A percentile compares a stretch with the other conserved stretches of the same genome.
Conservation (phyloP, 2,329 filamentous ascomycete species). For the Penicillium sp. region DNA sequence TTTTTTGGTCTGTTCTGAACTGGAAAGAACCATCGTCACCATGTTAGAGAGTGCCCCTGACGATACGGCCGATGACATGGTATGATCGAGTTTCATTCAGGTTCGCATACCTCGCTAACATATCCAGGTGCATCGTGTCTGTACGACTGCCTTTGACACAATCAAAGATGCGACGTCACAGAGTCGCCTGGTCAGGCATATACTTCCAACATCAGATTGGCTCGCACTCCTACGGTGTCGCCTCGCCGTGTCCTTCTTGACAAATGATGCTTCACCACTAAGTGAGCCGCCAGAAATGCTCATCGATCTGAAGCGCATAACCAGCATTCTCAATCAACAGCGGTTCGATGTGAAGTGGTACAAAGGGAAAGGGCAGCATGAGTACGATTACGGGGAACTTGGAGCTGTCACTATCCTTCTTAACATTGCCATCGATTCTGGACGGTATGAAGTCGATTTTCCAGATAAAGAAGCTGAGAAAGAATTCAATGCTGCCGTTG, state of each 20-base stretch:
- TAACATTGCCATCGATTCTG: slow-evolving; percentile 63
- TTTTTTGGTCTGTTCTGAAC: slow-evolving; percentile 23
- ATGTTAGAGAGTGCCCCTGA: slow-evolving; percentile 14
- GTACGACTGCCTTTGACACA: slow-evolving; percentile 23
- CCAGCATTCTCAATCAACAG: too few species aligned
- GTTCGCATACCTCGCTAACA: too few species aligned
- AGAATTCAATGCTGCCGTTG: slow-evolving; percentile 62
- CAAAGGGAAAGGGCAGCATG: too few species aligned
- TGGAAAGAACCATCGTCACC: slow-evolving; percentile 29
- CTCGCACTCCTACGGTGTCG: slow-evolving; percentile 34
- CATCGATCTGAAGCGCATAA: slow-evolving; percentile 24
- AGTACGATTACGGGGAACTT: slow-evolving; percentile 61
- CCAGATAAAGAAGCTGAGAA: slow-evolving; percentile 31
- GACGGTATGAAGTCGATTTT: too few species aligned
- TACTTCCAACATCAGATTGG: slow-evolving; percentile 34
- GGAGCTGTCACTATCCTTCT: slow-evolving; percentile 58
- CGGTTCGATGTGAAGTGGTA: too few species aligned
- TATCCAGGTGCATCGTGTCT: slow-evolving; percentile 25
- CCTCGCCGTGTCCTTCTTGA: slow-evolving; percentile 34
- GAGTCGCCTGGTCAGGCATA: too few species aligned
- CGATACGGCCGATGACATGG: too few species aligned
- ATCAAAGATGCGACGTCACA: slow-evolving; percentile 35
- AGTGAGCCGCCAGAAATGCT: too few species aligned
- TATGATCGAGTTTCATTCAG: too few species aligned
- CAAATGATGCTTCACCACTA: too few species aligned